These are phyloP conservation scores for Boletus rubescentipes DNA, from an alignment of 768 basidiomycete genomes.

Conservation along the genomic window DNA sequence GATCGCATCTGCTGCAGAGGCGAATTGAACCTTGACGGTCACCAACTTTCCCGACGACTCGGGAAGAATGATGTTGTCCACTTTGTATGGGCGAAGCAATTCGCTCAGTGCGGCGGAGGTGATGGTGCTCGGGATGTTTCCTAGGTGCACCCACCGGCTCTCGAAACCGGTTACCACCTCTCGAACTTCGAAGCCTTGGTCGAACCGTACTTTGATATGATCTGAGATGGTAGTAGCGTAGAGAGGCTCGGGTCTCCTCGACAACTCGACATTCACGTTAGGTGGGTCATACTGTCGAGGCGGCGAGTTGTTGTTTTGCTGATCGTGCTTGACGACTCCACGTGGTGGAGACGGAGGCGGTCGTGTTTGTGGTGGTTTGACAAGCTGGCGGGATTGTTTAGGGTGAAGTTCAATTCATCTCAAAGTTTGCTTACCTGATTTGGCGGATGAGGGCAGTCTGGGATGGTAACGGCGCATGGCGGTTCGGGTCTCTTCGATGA, in stretches of 20 bases:
- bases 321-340: background rate
- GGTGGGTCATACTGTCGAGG: conserved; percentile 1
- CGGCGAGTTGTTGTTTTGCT: background rate
- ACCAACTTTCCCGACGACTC: conserved; percentile 23
- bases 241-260: conserved; percentile 15
- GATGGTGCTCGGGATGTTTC: conserved; percentile 45
- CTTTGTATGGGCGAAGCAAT: conserved; percentile 43
- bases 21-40: conserved; percentile 47
- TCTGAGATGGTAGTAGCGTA: conserved; percentile 44
- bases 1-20: conserved; percentile 47
- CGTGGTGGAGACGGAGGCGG: background rate
- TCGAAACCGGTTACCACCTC: conserved; percentile 68
- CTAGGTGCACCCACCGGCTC: conserved; percentile 57
- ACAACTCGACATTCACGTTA: background rate
- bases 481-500: too few species aligned
- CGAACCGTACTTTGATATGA: conserved; percentile 55
- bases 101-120: conserved; percentile 34
- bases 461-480: too few species aligned
- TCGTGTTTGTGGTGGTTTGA: background rate
- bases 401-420: too few species aligned
- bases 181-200: conserved; percentile 58
- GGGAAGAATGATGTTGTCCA: conserved; percentile 39
- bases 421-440: too few species aligned
- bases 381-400: too few species aligned
- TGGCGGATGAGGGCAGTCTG: too few species aligned